phyloP scores from a whole-genome alignment of 139 green algal species.

The Asterochloris sp. region DNA sequence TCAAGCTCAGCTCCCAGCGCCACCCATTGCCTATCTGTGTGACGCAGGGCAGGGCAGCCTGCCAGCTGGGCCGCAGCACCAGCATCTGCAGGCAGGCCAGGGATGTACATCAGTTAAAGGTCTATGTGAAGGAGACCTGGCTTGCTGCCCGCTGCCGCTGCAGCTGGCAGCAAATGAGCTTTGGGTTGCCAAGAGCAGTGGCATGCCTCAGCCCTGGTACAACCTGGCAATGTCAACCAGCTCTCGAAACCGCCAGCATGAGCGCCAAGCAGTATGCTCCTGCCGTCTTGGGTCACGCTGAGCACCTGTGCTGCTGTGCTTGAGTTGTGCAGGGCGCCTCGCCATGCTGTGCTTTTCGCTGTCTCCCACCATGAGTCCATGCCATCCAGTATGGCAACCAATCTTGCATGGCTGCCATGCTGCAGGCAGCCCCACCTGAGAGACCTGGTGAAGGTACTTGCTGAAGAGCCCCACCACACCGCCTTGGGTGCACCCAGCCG shows the following conservation, averaged over 20 bases:
- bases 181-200: background rate
- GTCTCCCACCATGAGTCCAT: too few species aligned
- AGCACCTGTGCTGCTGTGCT: background rate
- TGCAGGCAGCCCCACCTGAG: background rate
- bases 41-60: background rate
- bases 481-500: background rate
- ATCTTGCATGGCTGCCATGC: background rate
- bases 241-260: background rate
- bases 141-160: background rate
- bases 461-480: background rate
- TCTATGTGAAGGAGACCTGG: background rate
- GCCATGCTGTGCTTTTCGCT: background rate
- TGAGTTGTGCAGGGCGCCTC: background rate
- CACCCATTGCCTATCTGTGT: conserved; percentile 14
- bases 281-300: background rate
- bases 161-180: background rate
- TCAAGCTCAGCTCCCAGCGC: conserved; percentile 5
- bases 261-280: background rate
- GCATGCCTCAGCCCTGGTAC: background rate
- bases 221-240: background rate
- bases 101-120: background rate
- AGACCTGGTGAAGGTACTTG: conserved; percentile 3
- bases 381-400: background rate
- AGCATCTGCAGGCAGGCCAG: conserved; percentile 2
- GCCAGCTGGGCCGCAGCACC: conserved; percentile 5